Base-by-base conservation (phyloP, 2,329 filamentous ascomycete species). In the Onygenales sp. region DNA sequence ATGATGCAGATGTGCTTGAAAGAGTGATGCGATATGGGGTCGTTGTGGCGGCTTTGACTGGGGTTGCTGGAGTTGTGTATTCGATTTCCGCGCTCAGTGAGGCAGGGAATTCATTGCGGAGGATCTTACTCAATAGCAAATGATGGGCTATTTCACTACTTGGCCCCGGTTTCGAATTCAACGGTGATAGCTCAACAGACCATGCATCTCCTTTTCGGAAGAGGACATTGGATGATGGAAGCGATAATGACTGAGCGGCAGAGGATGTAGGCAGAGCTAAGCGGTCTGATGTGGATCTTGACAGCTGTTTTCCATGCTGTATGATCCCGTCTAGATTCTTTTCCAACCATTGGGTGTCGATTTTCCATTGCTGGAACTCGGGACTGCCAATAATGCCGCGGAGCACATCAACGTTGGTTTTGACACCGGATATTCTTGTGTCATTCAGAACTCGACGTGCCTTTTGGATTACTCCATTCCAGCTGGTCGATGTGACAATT, bases 151-250 rank as follows among this genome's bases (percentile, higher is more conserved):
- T 62, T 57, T 63, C 59, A 13, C 5, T n/a, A 32, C 6, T 21
- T 33, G 50, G 5, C 54, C 53, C 58, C 43, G 55, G 59, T 4
- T 66, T 55, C 3, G 55, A 52, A 7, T 54, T 42, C 42, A 63
- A 57, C 7, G 75, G 64, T 1, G 73, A 64, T 1, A 83, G 68
- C 1, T 69, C 69, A 33, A 83, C 67, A 0, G 76, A 74, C 80
- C 80, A 83, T 1, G 79, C 77, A 57, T 83, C 79, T 32, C 79
- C 79, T 64, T 78, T 80, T 38, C 79, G 72, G 64, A 84, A 79
- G 2, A 81, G 62, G 0, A 75, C 65, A 41, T 43, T 57, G 5
- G 55, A 53, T n/a, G 55, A 54, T 31, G 43, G 43, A 31, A 59
- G 53, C 7, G 59, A 53, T 46, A 43, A 55, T 31, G 13, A 58